A percentile compares a stretch with the other conserved stretches of the same genome.
phyloP scores from a whole-genome alignment of 192 early-diverging fungal species.

The Coemansia sp. region DNA sequence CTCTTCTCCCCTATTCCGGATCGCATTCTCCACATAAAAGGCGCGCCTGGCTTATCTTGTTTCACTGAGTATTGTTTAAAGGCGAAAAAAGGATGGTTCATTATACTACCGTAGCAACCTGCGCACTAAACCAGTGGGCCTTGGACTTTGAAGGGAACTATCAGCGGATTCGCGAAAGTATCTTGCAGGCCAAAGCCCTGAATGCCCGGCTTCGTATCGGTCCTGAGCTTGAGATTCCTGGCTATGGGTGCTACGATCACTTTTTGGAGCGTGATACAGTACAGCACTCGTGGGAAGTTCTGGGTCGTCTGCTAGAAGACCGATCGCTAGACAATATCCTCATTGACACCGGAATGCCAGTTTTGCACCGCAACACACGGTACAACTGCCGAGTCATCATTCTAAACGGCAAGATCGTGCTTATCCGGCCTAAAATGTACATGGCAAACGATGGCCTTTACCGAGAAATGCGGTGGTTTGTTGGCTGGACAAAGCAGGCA shows the following conservation, averaged over 20 bases:
- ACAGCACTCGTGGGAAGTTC: slow-evolving; percentile 91
- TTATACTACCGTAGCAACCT: slow-evolving; percentile 74
- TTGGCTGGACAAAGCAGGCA: slow-evolving; percentile 69
- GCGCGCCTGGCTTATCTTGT: neutral
- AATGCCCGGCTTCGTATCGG: slow-evolving; percentile 86
- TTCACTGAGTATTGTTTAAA: too few species aligned
- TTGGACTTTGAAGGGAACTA: slow-evolving; percentile 95
- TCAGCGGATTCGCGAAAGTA: slow-evolving; percentile 79
- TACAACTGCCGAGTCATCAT: slow-evolving; percentile 98
- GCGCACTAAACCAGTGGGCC: slow-evolving; percentile 91
- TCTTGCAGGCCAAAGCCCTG: slow-evolving; percentile 72
- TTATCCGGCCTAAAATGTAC: slow-evolving; percentile 96
- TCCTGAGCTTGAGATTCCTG: slow-evolving; percentile 94
- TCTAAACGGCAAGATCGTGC: slow-evolving; percentile 72
- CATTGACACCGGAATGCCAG: slow-evolving; percentile 94
- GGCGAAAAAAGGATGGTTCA: slow-evolving; percentile 23
- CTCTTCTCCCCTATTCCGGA: neutral
- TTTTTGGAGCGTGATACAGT: slow-evolving; percentile 95
- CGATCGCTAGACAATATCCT: slow-evolving; percentile 74
- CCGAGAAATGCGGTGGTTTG: slow-evolving; percentile 93
- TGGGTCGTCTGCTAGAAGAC: slow-evolving; percentile 68
- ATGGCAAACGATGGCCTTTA: slow-evolving; percentile 99
- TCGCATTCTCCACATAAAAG: too few species aligned
- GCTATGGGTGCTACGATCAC: slow-evolving; percentile 98
- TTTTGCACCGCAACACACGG: slow-evolving; percentile 83